phyloP scores from a whole-genome alignment of 2,329 filamentous ascomycete species.

The Penicillium psychrosexuale region DNA sequence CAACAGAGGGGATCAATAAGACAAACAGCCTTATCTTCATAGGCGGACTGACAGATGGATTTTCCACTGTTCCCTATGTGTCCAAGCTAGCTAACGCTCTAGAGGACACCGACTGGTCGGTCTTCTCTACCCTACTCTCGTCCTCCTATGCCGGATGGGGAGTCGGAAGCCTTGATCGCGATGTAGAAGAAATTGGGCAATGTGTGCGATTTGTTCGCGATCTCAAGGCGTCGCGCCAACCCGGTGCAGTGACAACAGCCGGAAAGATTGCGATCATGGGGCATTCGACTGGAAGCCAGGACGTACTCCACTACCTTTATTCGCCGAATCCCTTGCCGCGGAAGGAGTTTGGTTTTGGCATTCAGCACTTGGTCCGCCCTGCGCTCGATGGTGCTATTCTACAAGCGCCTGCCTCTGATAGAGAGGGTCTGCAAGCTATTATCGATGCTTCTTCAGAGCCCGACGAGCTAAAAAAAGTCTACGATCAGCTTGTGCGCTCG shows the following conservation, averaged over 20 bases:
- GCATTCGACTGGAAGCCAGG: slow-evolving; percentile 67
- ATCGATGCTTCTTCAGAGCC: slow-evolving; percentile 17
- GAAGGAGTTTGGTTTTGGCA: slow-evolving; percentile 25
- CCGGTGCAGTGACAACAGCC: slow-evolving; percentile 14
- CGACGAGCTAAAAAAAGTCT: slow-evolving; percentile 25
- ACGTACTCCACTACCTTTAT: slow-evolving; percentile 62
- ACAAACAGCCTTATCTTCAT: slow-evolving; percentile 56
- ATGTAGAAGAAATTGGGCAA: slow-evolving; percentile 53
- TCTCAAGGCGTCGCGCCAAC: slow-evolving; percentile 27
- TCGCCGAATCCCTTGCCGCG: slow-evolving; percentile 39
- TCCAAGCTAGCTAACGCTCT: slow-evolving; percentile 49
- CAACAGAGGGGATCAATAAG: slow-evolving; percentile 26
- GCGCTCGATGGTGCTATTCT: slow-evolving; percentile 71
- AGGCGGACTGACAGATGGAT: slow-evolving; percentile 58
- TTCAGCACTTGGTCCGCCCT: slow-evolving; percentile 44
- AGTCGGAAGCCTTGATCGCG: slow-evolving; percentile 50
- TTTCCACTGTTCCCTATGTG: slow-evolving; percentile 55
- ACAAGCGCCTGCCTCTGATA: slow-evolving; percentile 76
- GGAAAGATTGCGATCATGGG: slow-evolving; percentile 65
- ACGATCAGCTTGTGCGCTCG: slow-evolving; percentile 35
- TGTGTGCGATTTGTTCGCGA: slow-evolving; percentile 52
- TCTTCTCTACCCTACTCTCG: slow-evolving; percentile 51
- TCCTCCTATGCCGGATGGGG: slow-evolving; percentile 58
- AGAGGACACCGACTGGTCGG: slow-evolving; percentile 50
- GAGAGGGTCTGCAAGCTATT: slow-evolving; percentile 56